Conservation (phyloP, 371 early-diverging fungal genomes). For the Dichotomocladium elegans region DNA sequence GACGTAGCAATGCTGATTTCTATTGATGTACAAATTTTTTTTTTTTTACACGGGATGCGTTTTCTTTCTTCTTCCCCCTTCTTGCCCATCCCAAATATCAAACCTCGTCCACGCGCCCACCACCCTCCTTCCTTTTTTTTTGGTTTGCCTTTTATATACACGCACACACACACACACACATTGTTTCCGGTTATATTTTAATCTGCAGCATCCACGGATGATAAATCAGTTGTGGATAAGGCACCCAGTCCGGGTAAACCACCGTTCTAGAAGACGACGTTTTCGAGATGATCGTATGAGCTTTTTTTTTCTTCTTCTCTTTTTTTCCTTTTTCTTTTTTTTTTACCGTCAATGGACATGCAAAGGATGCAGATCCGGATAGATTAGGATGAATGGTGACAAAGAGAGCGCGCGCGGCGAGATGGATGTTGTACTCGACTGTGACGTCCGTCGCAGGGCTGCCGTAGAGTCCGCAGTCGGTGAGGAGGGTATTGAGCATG, state of each 20-base stretch:
- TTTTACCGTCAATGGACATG: slow-evolving; percentile 39
- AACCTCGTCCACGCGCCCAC: too few relatives aligned
- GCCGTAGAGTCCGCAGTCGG: slow-evolving; percentile 42
- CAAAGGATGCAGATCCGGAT: slow-evolving; percentile 24
- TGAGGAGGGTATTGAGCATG: slow-evolving; percentile 40
- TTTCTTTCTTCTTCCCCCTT: neutral
- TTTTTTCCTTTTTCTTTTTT: neutral
- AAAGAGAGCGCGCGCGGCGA: slow-evolving; percentile 33
- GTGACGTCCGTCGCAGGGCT: slow-evolving; percentile 22
- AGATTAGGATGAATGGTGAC: slow-evolving; percentile 36
- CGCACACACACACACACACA: too few relatives aligned
- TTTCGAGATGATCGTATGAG: neutral
- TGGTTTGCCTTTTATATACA: too few relatives aligned
- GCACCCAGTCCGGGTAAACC: neutral
- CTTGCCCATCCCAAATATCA: neutral
- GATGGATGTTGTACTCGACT: slow-evolving; percentile 27
- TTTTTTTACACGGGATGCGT: neutral
- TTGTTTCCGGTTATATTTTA: too few relatives aligned
- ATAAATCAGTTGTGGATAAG: neutral
- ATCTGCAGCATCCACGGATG: too few relatives aligned
- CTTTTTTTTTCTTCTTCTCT: neutral
- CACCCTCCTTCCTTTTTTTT: too few relatives aligned
- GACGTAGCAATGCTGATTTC: slow-evolving; percentile 2
- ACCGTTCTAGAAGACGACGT: neutral
- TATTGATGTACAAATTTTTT: slow-evolving; percentile 1